Conservation (phyloP, 1,139 yeast species). For the Hemisphaericaspora subhashii region DNA sequence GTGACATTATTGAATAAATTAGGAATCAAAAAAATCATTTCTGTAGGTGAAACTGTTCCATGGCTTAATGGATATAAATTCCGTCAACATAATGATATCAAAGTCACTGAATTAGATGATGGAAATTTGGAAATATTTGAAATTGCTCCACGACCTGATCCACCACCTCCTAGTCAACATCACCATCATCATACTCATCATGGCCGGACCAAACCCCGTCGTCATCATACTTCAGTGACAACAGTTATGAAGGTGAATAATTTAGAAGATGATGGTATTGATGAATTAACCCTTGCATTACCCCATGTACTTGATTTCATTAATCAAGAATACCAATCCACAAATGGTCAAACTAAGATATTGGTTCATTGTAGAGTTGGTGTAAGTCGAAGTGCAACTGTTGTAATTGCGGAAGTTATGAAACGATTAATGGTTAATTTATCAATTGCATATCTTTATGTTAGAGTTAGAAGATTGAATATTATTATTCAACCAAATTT, state of each 20-base stretch:
- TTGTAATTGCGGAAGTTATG: conserved; percentile 51
- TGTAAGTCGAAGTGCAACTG: conserved; percentile 50
- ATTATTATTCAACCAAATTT: conserved; percentile 51
- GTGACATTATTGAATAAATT: conserved; percentile 60
- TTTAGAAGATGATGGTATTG: conserved; percentile 51
- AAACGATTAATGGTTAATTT: conserved; percentile 35
- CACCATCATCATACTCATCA: conserved; percentile 2
- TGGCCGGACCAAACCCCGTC: conserved; percentile 1
- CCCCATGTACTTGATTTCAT: conserved; percentile 39
- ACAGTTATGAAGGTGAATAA: conserved; percentile 47
- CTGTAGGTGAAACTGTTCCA: conserved; percentile 82
- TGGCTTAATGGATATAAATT: conserved; percentile 51
- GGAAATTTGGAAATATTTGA: conserved; percentile 36
- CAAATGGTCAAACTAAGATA: conserved; percentile 34
- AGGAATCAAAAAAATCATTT: conserved; percentile 73
- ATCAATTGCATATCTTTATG: conserved; percentile 46
- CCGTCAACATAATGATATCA: conserved; percentile 25
- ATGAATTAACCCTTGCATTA: conserved; percentile 36
- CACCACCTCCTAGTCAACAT: neutral
- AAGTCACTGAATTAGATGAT: conserved; percentile 23
- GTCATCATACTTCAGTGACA: conserved; percentile 20
- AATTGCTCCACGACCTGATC: conserved; percentile 23
- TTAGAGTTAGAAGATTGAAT: conserved; percentile 46
- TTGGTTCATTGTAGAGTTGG: conserved; percentile 53
- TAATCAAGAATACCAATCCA: conserved; percentile 28